Base-by-base conservation (phyloP, 2,329 filamentous ascomycete genomes). In the Myriangium duriaei region DNA sequence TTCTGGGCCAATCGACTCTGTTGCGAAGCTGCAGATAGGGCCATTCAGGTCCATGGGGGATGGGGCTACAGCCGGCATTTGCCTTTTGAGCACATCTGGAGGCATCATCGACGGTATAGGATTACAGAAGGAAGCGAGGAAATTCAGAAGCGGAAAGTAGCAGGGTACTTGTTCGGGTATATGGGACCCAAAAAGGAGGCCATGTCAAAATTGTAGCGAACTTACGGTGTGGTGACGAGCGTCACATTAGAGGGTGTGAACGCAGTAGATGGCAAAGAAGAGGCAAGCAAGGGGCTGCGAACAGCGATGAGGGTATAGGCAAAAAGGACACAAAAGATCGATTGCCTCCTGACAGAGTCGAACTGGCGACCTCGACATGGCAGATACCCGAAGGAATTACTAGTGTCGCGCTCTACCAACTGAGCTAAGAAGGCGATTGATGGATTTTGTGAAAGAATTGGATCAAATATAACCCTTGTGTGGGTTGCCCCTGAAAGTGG, bases 51-150 rank as follows among this genome's bases (percentile, higher is more conserved):
- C 9, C 67, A 73, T 48, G 74, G 74, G 5, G 72, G 71, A 0
- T 68, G 71, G 48, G 72, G 72, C 1, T 76, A 76, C 49, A 69
- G 64, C 29, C 57, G 72, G 26, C 69, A 74, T 42, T 64, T 66
- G 44, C 71, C 71, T 1, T 78, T 79, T 47, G 73, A 78, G 55
- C 73, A 78, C 46, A 77, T 78, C 34, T 77, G 74, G 68, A 62
- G 74, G 35, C 73, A 78, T 56, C 75, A 77, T 52, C 58, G 74
- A 29, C 59, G 72, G 15, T 78, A 78, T 48, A 57, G 74, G 24
- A 79, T 78, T 44, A 78, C 74, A 0, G 74, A 78, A 51, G 74
- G 73, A 0, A 72, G 70, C 39, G 74, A 78, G 51, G 73, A 78
- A 58, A 74, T 78, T 36, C 73, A 78, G 55, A 77, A 77, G 67